Evolutionary conservation across 495 filamentous ascomycete species (phyloP).

Genomic region (Penicillium egyptiacum): DNA sequence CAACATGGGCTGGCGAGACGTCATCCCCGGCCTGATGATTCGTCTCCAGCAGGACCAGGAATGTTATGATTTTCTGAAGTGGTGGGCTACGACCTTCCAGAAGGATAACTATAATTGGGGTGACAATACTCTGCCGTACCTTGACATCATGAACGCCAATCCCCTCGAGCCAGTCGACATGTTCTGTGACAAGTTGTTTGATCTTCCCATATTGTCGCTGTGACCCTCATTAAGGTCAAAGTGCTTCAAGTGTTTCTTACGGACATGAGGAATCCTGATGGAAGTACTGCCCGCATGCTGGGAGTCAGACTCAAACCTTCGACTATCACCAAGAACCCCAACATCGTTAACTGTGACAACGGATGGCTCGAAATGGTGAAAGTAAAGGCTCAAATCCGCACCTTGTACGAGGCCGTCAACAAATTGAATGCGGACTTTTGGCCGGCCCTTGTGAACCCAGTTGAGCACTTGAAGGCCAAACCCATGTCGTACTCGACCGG

Average conservation of each 20-base stretch:
- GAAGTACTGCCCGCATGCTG: background rate
- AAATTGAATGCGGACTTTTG: constrained; percentile 5
- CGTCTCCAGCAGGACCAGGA: constrained; percentile 52
- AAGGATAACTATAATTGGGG: constrained; percentile 37
- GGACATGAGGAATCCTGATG: background rate
- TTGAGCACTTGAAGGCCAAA: background rate
- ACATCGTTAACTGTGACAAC: background rate
- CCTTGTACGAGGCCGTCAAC: constrained; percentile 3
- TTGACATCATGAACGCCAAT: constrained; percentile 31
- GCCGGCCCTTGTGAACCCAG: constrained; percentile 6
- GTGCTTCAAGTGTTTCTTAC: background rate
- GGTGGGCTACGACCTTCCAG: constrained; percentile 35
- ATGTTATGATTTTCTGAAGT: constrained; percentile 57
- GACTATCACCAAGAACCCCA: background rate
- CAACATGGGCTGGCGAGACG: constrained; percentile 43
- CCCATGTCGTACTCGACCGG: background rate
- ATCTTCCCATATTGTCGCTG: background rate
- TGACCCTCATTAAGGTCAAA: constrained; percentile 17
- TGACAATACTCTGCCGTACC: constrained; percentile 29
- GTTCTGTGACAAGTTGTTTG: background rate
- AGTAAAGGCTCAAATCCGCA: constrained; percentile 5
- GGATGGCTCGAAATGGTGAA: background rate
- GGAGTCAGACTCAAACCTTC: background rate
- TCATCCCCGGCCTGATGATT: constrained; percentile 45
- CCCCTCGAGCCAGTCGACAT: constrained; percentile 23